Base-by-base conservation (phyloP, 805 yeast genomes). In the Pichia manshurica region DNA sequence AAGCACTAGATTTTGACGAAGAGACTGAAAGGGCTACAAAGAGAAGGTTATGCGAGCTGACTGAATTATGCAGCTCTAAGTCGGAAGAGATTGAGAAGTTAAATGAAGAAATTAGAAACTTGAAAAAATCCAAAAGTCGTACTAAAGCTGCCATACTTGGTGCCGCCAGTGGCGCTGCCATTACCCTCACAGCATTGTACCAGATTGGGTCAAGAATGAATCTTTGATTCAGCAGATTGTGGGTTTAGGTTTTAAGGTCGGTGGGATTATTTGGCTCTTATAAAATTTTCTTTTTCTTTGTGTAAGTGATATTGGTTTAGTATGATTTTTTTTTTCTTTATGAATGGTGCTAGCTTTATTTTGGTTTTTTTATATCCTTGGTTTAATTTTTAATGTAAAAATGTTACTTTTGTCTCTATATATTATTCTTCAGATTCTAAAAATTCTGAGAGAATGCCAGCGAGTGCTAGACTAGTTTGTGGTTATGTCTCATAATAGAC, bases 401-500 rank as follows among this genome's bases (percentile, higher is more conserved):
- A n/a, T n/a, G n/a, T n/a, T n/a, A n/a, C n/a, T 32, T 41, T 17
- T 32, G 25, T 19, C 25, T 42, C 38, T 44, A 28, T 35, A 36
- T 5, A 22, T 35, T 25, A 10, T 32, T 22, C n/a, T 45, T 5
- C 10, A 3, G 25, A 13, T 35, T 34, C 29, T 12, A n/a, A n/a
- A n/a, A n/a, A n/a, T 22, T 4, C 15, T 23, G n/a, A n/a, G n/a
- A n/a, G n/a, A n/a, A n/a, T n/a, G n/a, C n/a, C n/a, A 25, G 29
- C 10, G 19, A n/a, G 25, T 12, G 17, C 32, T 34, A 52, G 4
- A 46, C 62, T 15, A 54, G 41, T 22, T 52, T 53, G 19, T 55
- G 44, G 35, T 51, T 59, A 15, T 66, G 68, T 33, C 62, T 65
- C 42, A 79, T 61, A 17, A 81, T 72, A 41, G 61, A 54, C 12